Base-by-base conservation (phyloP, 768 basidiomycete species). In the Lactifluus volemus region DNA sequence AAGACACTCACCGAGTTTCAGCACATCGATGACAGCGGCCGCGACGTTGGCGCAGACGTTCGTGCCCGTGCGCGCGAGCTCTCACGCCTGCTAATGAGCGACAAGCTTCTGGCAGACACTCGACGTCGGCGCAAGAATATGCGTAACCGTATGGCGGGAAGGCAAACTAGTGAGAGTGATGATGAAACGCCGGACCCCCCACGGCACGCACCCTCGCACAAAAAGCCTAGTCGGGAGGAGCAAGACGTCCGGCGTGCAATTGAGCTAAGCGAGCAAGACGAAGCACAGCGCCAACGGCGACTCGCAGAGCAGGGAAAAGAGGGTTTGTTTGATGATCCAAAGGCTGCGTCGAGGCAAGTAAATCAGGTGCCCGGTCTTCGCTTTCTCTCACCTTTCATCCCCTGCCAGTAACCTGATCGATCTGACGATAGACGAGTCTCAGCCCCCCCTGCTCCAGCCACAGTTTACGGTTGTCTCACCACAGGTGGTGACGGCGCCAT, bases 1-100 rank as follows among this genome's bases (percentile, higher is more conserved):
- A 98, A 98, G 79, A 98, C 95, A 0, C 83, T 98, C 61, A 92
- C 95, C 71, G 96, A 98, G 73, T 98, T 98, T 73, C 95, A 98
- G 69, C 95, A 88, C 71, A 74, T 93, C 56, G 96, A 98, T 73
- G 96, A 98, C 66, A 84, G 86, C 29, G 88, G 84, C 34, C 91
- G 91, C 70, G 96, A 98, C 71, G 90, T 94, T 67, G 96, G 96
- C 29, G 90, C 91, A 15, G 97, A 97, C 72, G 90, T 94, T 17
- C 84, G 92, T n/a, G 86, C 89, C 70, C 92, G 93, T 72, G 96
- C 96, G 2, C 97, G 96, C 72, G 95, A 97, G 67, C 95, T 98
- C 72, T 92, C 93, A 38, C 92, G 90, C 70, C 81, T 98, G 10
- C 79, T 98, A 19, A 78, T 84, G 69, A 94, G 98, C 71, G 84